Evolutionary conservation across 208 protist species (phyloP), one percentile per base, ranked within the genome.

Genomic region (Polymyxa betae): DNA sequence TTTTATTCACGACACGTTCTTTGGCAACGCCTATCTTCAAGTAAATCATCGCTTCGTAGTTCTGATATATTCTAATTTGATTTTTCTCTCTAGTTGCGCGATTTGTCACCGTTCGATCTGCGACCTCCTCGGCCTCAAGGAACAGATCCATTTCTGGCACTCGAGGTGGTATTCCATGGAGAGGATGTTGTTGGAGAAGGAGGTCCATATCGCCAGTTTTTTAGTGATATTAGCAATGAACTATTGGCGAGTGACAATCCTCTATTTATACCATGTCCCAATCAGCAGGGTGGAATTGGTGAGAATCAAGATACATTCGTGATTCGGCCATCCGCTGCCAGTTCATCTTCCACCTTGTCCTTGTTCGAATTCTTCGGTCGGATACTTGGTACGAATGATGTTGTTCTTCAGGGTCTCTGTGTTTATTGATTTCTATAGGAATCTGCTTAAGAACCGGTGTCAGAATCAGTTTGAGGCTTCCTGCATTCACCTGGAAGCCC

Each of bases 101-200:
- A 82, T 82, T 82, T 82, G n/a, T 45, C 35, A 20, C 72, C 35
- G 35, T 45, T 43, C 72, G 72, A 82, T 82, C 72, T 82, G n/a
- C 72, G 72, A 82, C 72, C 87, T 60, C 87, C 87, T 45, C 87
- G 87, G 12, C 87, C 87, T 35, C 38, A 35, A 12, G 87, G 87
- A 38, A 60, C 87, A 12, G 46, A 89, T n/a, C 87, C 87, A 41
- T 60, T 64, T 46, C n/a, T 60, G 43, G 87, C 87, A 20, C n/a
- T 89, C n/a, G 87, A 89, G n/a, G 87, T 89, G 24, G n/a, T 64
- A 12, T 89, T 89, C 87, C 1, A 60, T 40, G 87, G 87, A n/a
- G 87, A 89, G n/a, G 46, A 89, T 60, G 87, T 89, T 40, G 87
- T 49, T 45, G 87, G 87, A 10, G 32, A 89, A n/a, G 87, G 87